A percentile compares a stretch with the other conserved stretches of the same genome.
Evolutionary conservation across 108 stramenopile species (phyloP).

Genomic region (Cyclostephanos tholiformis): DNA sequence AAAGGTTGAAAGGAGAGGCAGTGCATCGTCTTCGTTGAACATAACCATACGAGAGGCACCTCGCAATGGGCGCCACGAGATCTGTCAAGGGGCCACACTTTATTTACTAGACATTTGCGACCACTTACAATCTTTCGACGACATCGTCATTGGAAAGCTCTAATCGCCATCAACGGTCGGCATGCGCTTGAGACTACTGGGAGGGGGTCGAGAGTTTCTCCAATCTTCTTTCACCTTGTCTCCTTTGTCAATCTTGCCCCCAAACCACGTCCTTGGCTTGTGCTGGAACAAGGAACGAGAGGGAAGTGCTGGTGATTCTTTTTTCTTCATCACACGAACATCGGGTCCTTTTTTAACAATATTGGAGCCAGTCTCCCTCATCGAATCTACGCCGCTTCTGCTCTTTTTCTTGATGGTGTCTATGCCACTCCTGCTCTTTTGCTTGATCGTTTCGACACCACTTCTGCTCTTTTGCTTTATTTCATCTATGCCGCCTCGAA

Average conservation of each 20-base stretch:
- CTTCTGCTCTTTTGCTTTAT: constrained; percentile 1
- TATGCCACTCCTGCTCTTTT: background rate
- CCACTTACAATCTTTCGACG: background rate
- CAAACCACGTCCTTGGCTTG: constrained; percentile 16
- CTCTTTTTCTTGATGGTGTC: constrained; percentile 1
- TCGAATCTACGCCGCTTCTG: background rate
- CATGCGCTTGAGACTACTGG: background rate
- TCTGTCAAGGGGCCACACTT: background rate
- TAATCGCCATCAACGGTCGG: background rate
- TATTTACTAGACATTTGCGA: background rate
- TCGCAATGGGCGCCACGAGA: background rate
- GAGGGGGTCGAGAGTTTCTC: constrained; percentile 3
- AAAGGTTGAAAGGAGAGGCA: too few species aligned
- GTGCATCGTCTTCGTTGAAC: too few species aligned
- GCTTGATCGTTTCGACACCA: background rate
- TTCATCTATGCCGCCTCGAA: background rate
- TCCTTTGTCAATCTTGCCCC: constrained; percentile 4
- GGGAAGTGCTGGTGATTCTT: background rate
- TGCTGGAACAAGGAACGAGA: constrained; percentile 10
- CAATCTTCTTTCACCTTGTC: constrained; percentile 17
- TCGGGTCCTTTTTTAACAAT: background rate
- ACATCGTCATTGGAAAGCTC: background rate
- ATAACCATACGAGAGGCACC: too few species aligned
- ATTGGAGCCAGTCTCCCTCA: background rate
- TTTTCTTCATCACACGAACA: background rate